phyloP scores from a whole-genome alignment of 345 rosid genomes.

The thale cress (Arabidopsis thaliana) region TAIR10.1 NC_003070.9:28243501-28244000 shows the following conservation, averaged over 20 bases:
- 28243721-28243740: neutral
- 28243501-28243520: neutral
- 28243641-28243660: neutral
- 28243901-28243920: neutral
- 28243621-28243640: neutral
- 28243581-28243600: constrained; percentile 9
- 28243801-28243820: constrained; percentile 4
- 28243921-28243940: neutral
- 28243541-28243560: constrained; percentile 16
- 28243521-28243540: constrained; percentile 19
- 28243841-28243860: neutral
- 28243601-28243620: neutral
- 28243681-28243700: constrained; percentile 7
- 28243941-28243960: neutral
- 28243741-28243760: neutral
- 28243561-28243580: constrained; percentile 24
- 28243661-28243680: constrained; percentile 4
- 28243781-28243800: neutral
- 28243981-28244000: neutral
- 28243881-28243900: neutral
- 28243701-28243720: neutral
- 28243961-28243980: constrained; percentile 2
- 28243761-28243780: neutral
- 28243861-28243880: neutral
- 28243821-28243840: neutral